Evolutionary conservation across 257 asterid genomes (phyloP), one percentile per base, ranked within the genome.

Genomic region (Leonotis leonurus): DNA sequence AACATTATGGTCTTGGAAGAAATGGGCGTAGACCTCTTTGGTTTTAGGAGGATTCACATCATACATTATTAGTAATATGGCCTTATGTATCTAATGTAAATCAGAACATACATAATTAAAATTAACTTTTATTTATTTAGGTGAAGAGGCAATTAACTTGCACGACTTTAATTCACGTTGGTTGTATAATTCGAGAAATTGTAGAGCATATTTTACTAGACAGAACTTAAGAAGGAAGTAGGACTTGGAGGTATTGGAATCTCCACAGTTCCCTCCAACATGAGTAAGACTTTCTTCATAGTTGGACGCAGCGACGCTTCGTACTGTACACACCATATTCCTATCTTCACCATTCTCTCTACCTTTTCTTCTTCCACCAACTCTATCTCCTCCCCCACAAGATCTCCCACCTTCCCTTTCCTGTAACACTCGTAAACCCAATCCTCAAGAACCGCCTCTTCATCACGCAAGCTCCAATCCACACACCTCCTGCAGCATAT

Each of bases 181-280:
- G n/a, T n/a, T n/a, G n/a, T n/a, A n/a, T n/a, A n/a, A n/a, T n/a
- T n/a, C n/a, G n/a, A n/a, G n/a, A n/a, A n/a, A n/a, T n/a, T n/a
- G n/a, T n/a, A n/a, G n/a, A n/a, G n/a, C n/a, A n/a, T n/a, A n/a
- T n/a, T n/a, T n/a, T n/a, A 29, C 52, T 77, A 72, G 3, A 50
- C 5, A 21, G 80, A 7, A 67, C 80, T 80, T 1, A 75, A 56
- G 33, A 80, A 78, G 8, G 83, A 83, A 56, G 71, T 17, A 43
- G 87, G 83, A 64, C 68, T 65, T 7, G 85, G 90, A 18, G 90
- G 90, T 50, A 73, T 48, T 7, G 86, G 85, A 22, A 80, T 72
- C 3, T 79, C 89, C 1, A 82, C 78, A 32, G 79, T 77, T 20
- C 89, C 93, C 50, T 82, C 93, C 16, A 85, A 67, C 87, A 85